Conservation (phyloP, 768 basidiomycete genomes). For the Xerocomellus chrysenteron region DNA sequence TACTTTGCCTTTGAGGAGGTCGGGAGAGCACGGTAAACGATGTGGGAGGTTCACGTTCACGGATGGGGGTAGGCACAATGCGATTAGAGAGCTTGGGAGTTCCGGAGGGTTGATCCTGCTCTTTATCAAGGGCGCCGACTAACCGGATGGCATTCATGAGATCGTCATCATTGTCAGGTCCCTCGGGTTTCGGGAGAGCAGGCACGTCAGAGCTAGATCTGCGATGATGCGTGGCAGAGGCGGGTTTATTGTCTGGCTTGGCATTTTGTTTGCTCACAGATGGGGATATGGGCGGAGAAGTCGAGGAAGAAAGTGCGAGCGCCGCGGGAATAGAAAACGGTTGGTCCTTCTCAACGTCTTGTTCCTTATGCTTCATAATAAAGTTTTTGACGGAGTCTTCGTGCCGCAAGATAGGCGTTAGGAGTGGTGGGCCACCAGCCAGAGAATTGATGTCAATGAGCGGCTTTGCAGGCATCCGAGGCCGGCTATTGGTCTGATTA, state of each 20-base stretch:
- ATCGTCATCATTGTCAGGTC: conserved; percentile 27
- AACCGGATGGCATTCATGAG: conserved; percentile 32
- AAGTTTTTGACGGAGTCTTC: conserved; percentile 28
- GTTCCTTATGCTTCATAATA: conserved; percentile 18
- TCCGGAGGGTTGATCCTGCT: conserved; percentile 12
- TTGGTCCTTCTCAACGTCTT: conserved; percentile 22
- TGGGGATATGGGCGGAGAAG: conserved; percentile 21
- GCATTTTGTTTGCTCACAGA: conserved; percentile 10
- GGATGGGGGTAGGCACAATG: conserved; percentile 56
- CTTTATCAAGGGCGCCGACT: conserved; percentile 28
- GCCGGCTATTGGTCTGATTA: conserved; percentile 24
- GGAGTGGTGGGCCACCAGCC: conserved; percentile 36
- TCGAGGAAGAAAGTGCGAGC: conserved; percentile 21
- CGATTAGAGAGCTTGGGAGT: conserved; percentile 11
- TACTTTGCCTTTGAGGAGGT: conserved; percentile 42
- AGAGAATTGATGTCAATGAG: conserved; percentile 40
- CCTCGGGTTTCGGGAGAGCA: conserved; percentile 3
- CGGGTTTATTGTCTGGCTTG: background rate
- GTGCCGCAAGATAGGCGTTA: conserved; percentile 31
- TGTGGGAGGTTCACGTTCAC: conserved; percentile 51
- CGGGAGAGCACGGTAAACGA: conserved; percentile 64
- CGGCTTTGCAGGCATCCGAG: conserved; percentile 41
- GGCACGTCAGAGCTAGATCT: conserved; percentile 19
- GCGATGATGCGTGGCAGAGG: conserved; percentile 11
- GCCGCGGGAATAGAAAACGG: conserved; percentile 31